These are phyloP conservation scores for Trichosporon sp. DNA, from an alignment of 1,284 basidiomycete species.

Conservation along the genomic window DNA sequence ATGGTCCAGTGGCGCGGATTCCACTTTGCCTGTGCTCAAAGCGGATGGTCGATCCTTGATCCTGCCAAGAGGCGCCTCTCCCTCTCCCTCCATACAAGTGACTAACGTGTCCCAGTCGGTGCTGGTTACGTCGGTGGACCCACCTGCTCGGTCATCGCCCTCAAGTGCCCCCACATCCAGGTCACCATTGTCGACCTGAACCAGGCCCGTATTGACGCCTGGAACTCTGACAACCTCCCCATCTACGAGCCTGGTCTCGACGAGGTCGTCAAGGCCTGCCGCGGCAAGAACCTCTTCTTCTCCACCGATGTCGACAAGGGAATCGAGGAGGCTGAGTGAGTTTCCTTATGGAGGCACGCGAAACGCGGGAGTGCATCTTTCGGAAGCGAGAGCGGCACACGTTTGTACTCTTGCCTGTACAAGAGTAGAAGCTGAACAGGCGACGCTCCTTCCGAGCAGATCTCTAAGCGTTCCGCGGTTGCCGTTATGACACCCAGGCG, in stretches of 20 bases:
- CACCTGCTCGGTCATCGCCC: conserved; percentile 78
- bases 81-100: background rate
- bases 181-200: conserved; percentile 99
- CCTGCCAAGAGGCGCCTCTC: background rate
- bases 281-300: conserved; percentile 96
- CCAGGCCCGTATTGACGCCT: conserved; percentile 86
- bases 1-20: background rate
- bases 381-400: background rate
- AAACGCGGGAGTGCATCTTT: background rate
- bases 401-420: background rate
- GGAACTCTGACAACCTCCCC: conserved; percentile 64
- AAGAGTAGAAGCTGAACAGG: background rate
- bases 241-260: conserved; percentile 99
- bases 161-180: conserved; percentile 69
- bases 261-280: conserved; percentile 78
- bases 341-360: conserved; percentile 6
- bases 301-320: conserved; percentile 89
- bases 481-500: background rate
- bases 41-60: background rate
- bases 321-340: conserved; percentile 79
- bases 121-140: conserved; percentile 95
- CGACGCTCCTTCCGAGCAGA: background rate
- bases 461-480: background rate
- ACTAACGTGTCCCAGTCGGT: conserved; percentile 59
- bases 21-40: background rate